Base-by-base conservation (phyloP, 139 green algal genomes). In the Raphidocelis subcapitata region DNA sequence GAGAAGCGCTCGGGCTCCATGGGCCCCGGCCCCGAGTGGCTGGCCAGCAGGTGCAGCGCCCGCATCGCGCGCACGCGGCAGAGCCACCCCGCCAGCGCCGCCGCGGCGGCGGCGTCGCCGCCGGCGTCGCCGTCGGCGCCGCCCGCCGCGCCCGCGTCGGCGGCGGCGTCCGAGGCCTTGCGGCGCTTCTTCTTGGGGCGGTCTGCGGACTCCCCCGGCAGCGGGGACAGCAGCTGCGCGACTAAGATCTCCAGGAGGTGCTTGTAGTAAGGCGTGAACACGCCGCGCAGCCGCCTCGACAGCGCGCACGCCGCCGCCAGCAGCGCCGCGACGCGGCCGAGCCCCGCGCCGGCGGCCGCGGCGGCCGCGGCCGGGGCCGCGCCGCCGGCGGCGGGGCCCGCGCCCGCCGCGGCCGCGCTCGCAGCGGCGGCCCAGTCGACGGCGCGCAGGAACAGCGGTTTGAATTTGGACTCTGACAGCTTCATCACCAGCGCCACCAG, bases 371-470 rank as follows among this genome's bases (percentile, higher is more conserved):
- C 33, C 31, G n/a, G 8, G 54, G 55, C 66, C 35, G 29, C 61
- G 21, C 37, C 65, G 56, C 41, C 61, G 69, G 55, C 24, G 51
- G 52, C 31, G 18, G 68, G 5, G 36, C 56, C 67, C 37, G 47
- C 52, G 46, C 60, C 32, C 44, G 37, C 18, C 36, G 3, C 59
- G 35, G 64, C 56, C 37, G 33, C 49, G 23, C 66, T 51, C 18
- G 36, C 63, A 10, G 73, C 55, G 29, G 69, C 60, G 29, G 74
- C 80, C 94, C 94, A 98, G 52, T 97, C 92, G 29, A 96, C 28
- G 60, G 97, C 77, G 15, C 86, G 79, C 67, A 95, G 69, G 79
- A 98, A 97, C 21, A 98, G 66, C 16, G 94, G 94, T 81, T 93
- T 95, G 86, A 98, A 98, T 28, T 74, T 81, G 16, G 69, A 72